Conservation (phyloP, 257 asterid species). For the Capsicum baccatum region DNA sequence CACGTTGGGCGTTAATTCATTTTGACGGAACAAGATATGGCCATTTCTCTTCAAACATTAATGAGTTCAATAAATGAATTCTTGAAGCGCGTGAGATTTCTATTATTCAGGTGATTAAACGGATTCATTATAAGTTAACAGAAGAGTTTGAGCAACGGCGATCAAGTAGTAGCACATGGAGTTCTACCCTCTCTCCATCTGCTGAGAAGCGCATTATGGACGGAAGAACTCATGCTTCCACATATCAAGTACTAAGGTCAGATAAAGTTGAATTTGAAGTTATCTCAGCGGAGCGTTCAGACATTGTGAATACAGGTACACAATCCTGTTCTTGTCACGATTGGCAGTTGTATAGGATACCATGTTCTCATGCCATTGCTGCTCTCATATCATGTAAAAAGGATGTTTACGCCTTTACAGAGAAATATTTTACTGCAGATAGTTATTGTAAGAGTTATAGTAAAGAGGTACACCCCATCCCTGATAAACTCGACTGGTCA, state of each 20-base stretch:
- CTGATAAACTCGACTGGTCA: conserved; percentile 61
- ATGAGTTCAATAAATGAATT: conserved; percentile 65
- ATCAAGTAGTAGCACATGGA: conserved; percentile 50
- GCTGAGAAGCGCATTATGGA: conserved; percentile 64
- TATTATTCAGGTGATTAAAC: conserved; percentile 67
- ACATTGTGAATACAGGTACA: conserved; percentile 63
- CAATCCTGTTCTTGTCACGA: conserved; percentile 70
- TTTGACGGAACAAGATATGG: conserved; percentile 66
- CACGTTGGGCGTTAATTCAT: conserved; percentile 61
- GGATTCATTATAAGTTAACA: conserved; percentile 55
- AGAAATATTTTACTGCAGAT: conserved; percentile 53
- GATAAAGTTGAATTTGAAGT: conserved; percentile 81
- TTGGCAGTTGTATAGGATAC: conserved; percentile 70
- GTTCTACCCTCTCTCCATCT: conserved; percentile 65
- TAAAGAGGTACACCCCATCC: conserved; percentile 50
- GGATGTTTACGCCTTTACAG: conserved; percentile 58
- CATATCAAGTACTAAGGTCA: conserved; percentile 69
- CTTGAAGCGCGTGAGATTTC: conserved; percentile 73
- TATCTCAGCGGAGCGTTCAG: conserved; percentile 58
- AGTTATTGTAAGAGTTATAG: conserved; percentile 55
- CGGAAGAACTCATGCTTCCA: conserved; percentile 52
- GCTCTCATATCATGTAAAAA: conserved; percentile 61
- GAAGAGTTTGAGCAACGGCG: conserved; percentile 61
- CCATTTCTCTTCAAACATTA: conserved; percentile 63
- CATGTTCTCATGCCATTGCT: conserved; percentile 79